phyloP scores from a whole-genome alignment of 1,139 yeast species.

The Tardiomyces blankii region DNA sequence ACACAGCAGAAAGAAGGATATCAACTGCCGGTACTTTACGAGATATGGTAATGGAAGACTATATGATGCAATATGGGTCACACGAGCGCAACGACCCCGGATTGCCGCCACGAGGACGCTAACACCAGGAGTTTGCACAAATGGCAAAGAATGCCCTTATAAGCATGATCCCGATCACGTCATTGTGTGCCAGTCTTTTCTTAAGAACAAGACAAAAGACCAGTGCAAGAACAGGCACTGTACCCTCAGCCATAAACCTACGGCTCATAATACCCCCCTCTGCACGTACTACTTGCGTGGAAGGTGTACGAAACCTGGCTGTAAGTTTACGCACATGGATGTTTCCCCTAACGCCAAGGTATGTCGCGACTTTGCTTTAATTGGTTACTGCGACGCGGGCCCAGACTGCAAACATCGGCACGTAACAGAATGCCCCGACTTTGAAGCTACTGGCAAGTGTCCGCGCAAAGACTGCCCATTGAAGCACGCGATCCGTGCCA shows the following conservation, averaged over 20 bases:
- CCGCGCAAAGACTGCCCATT: slow-evolving; percentile 41
- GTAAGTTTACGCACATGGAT: slow-evolving; percentile 46
- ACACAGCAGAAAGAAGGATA: not conserved
- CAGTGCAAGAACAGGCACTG: slow-evolving; percentile 43
- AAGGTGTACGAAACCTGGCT: slow-evolving; percentile 43
- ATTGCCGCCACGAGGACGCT: slow-evolving; percentile 3
- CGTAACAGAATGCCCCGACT: slow-evolving; percentile 59
- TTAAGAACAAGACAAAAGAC: too few species aligned
- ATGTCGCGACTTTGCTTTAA: slow-evolving; percentile 57
- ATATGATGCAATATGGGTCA: too few species aligned
- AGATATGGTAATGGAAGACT: not conserved
- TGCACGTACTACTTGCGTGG: slow-evolving; percentile 45
- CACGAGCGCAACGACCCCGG: too few species aligned
- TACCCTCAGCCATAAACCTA: slow-evolving; percentile 43
- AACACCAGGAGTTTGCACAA: slow-evolving; percentile 39
- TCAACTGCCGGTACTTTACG: not conserved
- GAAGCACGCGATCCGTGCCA: slow-evolving; percentile 30
- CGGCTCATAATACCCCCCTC: slow-evolving; percentile 53
- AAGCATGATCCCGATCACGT: slow-evolving; percentile 42
- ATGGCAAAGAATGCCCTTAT: slow-evolving; percentile 43
- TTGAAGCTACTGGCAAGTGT: slow-evolving; percentile 49
- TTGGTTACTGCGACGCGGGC: slow-evolving; percentile 62
- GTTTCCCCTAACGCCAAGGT: slow-evolving; percentile 35
- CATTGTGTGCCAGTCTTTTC: slow-evolving; percentile 42
- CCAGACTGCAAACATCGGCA: slow-evolving; percentile 46